phyloP scores from a whole-genome alignment of 495 filamentous ascomycete genomes.

The Hyaloscypha finlandica region DNA sequence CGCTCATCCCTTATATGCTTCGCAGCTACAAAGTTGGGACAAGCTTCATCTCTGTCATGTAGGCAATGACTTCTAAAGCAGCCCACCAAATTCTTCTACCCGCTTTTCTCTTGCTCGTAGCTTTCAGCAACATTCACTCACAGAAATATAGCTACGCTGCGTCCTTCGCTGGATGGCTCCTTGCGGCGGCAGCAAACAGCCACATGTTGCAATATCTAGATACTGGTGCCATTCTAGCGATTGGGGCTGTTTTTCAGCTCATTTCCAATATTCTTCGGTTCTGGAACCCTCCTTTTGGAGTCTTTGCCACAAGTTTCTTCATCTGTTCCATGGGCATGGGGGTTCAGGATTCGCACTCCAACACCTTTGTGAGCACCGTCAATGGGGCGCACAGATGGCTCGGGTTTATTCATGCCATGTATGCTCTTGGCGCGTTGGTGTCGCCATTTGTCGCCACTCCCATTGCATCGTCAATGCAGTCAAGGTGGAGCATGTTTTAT shows the following conservation, averaged over 20 bases:
- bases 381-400: constrained; percentile 55
- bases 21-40: constrained; percentile 49
- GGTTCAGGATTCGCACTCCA: constrained; percentile 55
- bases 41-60: constrained; percentile 50
- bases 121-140: not conserved
- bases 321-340: constrained; percentile 51
- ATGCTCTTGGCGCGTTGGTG: constrained; percentile 52
- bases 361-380: constrained; percentile 50
- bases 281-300: constrained; percentile 49
- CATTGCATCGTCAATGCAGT: constrained; percentile 13
- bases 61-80: constrained; percentile 3
- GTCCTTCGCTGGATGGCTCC: constrained; percentile 49
- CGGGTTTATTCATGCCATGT: constrained; percentile 57
- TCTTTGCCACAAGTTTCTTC: constrained; percentile 52
- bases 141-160: constrained; percentile 37
- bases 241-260: constrained; percentile 50
- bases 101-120: not conserved
- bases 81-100: constrained; percentile 28
- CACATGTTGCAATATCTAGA: constrained; percentile 44
- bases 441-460: constrained; percentile 53
- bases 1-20: constrained; percentile 57
- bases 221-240: constrained; percentile 47
- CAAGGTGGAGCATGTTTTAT: constrained; percentile 48
- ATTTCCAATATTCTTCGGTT: constrained; percentile 48
- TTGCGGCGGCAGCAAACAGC: constrained; percentile 50